phyloP scores from a whole-genome alignment of 2,329 filamentous ascomycete species.

The Nemania diffusa region DNA sequence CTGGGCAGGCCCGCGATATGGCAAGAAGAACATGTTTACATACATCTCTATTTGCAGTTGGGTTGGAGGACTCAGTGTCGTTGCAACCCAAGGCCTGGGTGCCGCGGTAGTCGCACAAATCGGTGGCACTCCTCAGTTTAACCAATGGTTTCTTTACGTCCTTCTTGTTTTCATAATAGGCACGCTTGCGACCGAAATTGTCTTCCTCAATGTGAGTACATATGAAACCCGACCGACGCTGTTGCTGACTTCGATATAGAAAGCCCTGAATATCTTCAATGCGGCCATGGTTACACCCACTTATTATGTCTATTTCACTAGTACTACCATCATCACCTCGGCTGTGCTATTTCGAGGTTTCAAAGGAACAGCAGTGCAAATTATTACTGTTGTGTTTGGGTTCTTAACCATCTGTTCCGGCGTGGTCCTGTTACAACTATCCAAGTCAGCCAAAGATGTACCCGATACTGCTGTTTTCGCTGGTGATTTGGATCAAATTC shows the following conservation, averaged over 20 bases:
- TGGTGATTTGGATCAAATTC: slow-evolving; percentile 93
- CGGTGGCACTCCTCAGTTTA: slow-evolving; percentile 85
- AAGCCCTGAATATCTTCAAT: slow-evolving; percentile 98
- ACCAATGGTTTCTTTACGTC: slow-evolving; percentile 97
- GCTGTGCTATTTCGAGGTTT: slow-evolving; percentile 93
- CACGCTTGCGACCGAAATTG: slow-evolving; percentile 93
- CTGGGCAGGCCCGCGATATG: slow-evolving; percentile 86
- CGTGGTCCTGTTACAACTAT: slow-evolving; percentile 92
- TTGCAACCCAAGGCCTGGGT: slow-evolving; percentile 92
- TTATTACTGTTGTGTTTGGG: slow-evolving; percentile 89
- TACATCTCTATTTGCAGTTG: slow-evolving; percentile 97
- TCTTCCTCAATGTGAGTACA: slow-evolving; percentile 88
- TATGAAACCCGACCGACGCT: neutral
- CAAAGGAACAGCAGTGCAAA: slow-evolving; percentile 82
- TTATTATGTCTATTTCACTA: slow-evolving; percentile 99
- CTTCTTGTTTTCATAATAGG: slow-evolving; percentile 87
- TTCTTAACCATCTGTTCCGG: slow-evolving; percentile 95
- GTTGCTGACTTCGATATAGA: slow-evolving; percentile 67
- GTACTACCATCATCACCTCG: slow-evolving; percentile 92
- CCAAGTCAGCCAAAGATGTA: slow-evolving; percentile 97
- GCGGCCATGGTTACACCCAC: slow-evolving; percentile 96
- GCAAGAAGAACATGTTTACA: slow-evolving; percentile 97
- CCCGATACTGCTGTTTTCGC: slow-evolving; percentile 92
- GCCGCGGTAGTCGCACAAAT: slow-evolving; percentile 90
- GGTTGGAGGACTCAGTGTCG: slow-evolving; percentile 92